These are phyloP conservation scores for Reticulascus tulasneorum DNA, from an alignment of 2,329 filamentous ascomycete species.

Conservation along the genomic window DNA sequence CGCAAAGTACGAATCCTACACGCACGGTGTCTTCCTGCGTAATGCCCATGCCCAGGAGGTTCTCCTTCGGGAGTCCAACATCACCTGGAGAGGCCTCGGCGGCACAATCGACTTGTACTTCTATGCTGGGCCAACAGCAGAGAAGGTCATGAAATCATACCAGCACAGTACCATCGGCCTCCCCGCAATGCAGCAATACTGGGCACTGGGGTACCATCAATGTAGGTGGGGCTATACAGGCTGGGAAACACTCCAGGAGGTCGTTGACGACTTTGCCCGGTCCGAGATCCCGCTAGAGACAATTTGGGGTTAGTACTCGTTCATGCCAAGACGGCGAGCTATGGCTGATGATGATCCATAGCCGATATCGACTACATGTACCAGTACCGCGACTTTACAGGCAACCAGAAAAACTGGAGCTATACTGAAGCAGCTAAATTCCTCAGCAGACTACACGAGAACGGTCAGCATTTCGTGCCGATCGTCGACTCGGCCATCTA, in stretches of 20 bases:
- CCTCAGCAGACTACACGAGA: slow-evolving; percentile 56
- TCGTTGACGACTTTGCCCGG: slow-evolving; percentile 62
- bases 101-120: slow-evolving; percentile 79
- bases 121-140: slow-evolving; percentile 66
- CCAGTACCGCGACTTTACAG: slow-evolving; percentile 56
- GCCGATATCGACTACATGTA: slow-evolving; percentile 72
- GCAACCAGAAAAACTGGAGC: slow-evolving; percentile 54
- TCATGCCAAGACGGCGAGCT: not conserved
- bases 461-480: slow-evolving; percentile 65
- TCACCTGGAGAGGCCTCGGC: slow-evolving; percentile 72
- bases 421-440: slow-evolving; percentile 57
- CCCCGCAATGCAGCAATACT: slow-evolving; percentile 78
- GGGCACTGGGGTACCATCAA: slow-evolving; percentile 77
- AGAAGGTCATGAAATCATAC: slow-evolving; percentile 67
- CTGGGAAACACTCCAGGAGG: slow-evolving; percentile 63
- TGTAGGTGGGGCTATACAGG: slow-evolving; percentile 80
- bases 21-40: slow-evolving; percentile 73
- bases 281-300: slow-evolving; percentile 68
- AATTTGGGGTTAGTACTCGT: slow-evolving; percentile 49
- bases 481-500: slow-evolving; percentile 73
- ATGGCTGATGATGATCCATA: slow-evolving; percentile 21
- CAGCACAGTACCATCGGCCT: slow-evolving; percentile 63
- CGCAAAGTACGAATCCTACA: slow-evolving; percentile 57
- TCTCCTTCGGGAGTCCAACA: slow-evolving; percentile 55
- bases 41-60: slow-evolving; percentile 76